Percentiles rank a stretch among this genome's conserved stretches.
Evolutionary conservation across 139 green algal genomes (phyloP).

Genomic region (Chlorella ohadii): DNA sequence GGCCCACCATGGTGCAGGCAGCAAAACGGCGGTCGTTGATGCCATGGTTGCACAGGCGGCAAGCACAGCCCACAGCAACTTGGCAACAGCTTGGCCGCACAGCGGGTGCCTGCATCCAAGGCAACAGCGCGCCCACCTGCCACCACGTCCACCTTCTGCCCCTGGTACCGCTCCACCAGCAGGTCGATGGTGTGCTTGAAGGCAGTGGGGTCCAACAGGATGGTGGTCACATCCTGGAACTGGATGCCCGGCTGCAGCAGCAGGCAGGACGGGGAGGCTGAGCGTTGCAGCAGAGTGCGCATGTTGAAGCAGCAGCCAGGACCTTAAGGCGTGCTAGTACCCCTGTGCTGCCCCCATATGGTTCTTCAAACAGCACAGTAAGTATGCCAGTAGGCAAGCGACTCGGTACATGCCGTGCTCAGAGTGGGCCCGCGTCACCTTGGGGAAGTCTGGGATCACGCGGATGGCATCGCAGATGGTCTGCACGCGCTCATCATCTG

Average conservation of each 20-base stretch:
- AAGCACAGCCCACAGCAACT: no score
- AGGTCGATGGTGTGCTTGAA: conserved; percentile 90
- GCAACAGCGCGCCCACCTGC: conserved; percentile 64
- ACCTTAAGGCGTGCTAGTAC: no score
- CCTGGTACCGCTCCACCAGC: conserved; percentile 81
- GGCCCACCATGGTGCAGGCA: no score
- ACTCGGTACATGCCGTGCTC: no score
- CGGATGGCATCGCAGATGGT: conserved; percentile 63
- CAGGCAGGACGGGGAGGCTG: background rate
- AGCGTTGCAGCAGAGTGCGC: no score
- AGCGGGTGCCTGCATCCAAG: background rate
- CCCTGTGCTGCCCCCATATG: no score
- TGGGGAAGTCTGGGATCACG: conserved; percentile 87
- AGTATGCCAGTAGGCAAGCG: no score
- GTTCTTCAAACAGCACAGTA: no score
- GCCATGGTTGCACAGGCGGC: no score
- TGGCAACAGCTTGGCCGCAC: no score
- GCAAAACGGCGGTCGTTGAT: no score
- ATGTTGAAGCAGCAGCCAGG: no score
- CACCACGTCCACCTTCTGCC: conserved; percentile 83
- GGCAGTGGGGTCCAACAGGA: conserved; percentile 87
- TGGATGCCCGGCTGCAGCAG: conserved; percentile 80
- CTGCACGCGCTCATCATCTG: conserved; percentile 19
- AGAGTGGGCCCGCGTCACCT: conserved; percentile 50
- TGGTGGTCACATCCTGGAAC: conserved; percentile 97